A percentile compares a stretch with the other conserved stretches of the same genome.
These are phyloP conservation scores for Podila epicladia DNA, from an alignment of 192 early-diverging fungal genomes.

Conservation along the genomic window DNA sequence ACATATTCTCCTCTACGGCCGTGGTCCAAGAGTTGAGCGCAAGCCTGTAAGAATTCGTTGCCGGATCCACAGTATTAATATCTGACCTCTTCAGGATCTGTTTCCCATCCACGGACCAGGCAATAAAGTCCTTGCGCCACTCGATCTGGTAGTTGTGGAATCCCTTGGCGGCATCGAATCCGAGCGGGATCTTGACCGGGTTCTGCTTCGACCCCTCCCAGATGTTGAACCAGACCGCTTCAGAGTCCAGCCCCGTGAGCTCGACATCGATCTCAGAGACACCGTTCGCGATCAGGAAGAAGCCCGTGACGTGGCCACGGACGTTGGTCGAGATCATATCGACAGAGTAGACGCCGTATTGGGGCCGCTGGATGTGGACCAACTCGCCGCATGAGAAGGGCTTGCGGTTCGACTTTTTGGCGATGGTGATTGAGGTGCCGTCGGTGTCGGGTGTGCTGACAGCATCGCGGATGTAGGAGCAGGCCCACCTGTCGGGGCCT, in stretches of 20 bases:
- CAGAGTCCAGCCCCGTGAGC: slow-evolving; percentile 32
- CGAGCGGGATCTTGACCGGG: slow-evolving; percentile 20
- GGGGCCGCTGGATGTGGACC: neutral
- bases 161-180: slow-evolving; percentile 21
- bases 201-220: slow-evolving; percentile 31
- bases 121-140: slow-evolving; percentile 26
- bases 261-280: slow-evolving; percentile 42
- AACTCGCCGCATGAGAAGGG: slow-evolving; percentile 1
- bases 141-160: slow-evolving; percentile 42
- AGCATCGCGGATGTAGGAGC: slow-evolving; percentile 23
- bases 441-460: neutral
- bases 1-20: neutral
- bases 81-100: slow-evolving; percentile 14
- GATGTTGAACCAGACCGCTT: slow-evolving; percentile 34
- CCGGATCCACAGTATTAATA: neutral
- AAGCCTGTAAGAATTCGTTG: slow-evolving; percentile 3
- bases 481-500: slow-evolving; percentile 41
- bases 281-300: slow-evolving; percentile 42
- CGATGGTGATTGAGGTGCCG: slow-evolving; percentile 33
- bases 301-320: slow-evolving; percentile 34
- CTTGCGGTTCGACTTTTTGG: slow-evolving; percentile 11
- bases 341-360: slow-evolving; percentile 36
- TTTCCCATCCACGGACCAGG: slow-evolving; percentile 33
- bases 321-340: slow-evolving; percentile 42
- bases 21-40: slow-evolving; percentile 37